Evolutionary conservation across 2,329 filamentous ascomycete species (phyloP), one percentile per base, ranked within the genome.

Genomic region (Sphaerulina populicola): DNA sequence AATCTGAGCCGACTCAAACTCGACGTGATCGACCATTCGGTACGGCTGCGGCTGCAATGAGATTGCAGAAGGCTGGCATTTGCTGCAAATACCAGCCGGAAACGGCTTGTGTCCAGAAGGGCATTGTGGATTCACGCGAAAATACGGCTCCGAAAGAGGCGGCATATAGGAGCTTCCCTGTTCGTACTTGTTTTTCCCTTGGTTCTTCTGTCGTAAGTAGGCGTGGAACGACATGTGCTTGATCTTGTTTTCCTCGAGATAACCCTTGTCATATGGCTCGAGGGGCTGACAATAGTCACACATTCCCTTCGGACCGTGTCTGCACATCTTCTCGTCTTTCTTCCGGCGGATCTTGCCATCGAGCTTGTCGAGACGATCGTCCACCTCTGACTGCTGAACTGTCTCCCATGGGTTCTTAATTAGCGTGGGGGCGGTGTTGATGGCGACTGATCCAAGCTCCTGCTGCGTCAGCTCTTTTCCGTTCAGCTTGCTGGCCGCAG

Each of bases 281-380:
- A 97, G 73, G 0, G 94, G 94, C 81, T 94, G 94, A 73, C 93
- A 98, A 71, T 96, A 94, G 71, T 98, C 93, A 70, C 93, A 98
- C 93, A 98, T 98, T 68, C 93, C 93, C 71, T 95, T 97, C 46
- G 86, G 83, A 1, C 91, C 91, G 68, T 98, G 93, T 56, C 88
- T 84, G 73, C 93, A 98, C 89, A 98, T 93, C 66, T 86, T 87
- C 52, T 72, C 68, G 67, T 94, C 88, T 52, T 78, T 78, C 55
- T 79, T 79, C 56, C 90, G 77, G 15, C 81, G 74, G 46, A 96
- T 95, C 73, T 95, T 98, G 59, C 93, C 93, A 75, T 93, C 85
- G 59, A 83, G 78, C 71, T 81, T 88, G 69, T 98, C 93, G 65
- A 98, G 73, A 50, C 79, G 75, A 66, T 98, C 84, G 66, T 98